These are phyloP conservation scores for Clarireedia homoeocarpa DNA, from an alignment of 2,329 filamentous ascomycete species.

Conservation along the genomic window DNA sequence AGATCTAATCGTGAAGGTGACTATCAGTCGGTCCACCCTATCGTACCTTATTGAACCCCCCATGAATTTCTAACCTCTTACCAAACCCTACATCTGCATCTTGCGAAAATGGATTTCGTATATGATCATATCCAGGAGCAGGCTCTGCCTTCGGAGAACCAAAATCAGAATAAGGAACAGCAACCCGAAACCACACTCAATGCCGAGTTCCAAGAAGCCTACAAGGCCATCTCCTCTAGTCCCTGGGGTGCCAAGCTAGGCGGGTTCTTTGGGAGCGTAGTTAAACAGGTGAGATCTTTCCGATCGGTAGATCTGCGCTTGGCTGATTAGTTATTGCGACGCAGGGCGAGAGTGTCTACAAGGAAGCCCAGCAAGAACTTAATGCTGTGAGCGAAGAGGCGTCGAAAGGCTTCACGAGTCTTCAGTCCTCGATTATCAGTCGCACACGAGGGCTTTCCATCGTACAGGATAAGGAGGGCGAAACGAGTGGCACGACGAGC, in stretches of 20 bases:
- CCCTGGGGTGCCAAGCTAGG: constrained; percentile 87
- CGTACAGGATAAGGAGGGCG: constrained; percentile 29
- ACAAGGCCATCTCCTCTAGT: constrained; percentile 84
- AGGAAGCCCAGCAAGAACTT: constrained; percentile 79
- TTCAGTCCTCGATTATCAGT: constrained; percentile 59
- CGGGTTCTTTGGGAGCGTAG: constrained; percentile 83
- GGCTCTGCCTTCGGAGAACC: constrained; percentile 50
- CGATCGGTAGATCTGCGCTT: neutral
- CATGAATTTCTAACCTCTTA: neutral
- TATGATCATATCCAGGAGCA: constrained; percentile 96
- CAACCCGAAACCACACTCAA: constrained; percentile 56
- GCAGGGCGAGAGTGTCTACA: constrained; percentile 74
- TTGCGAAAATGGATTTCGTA: constrained; percentile 72
- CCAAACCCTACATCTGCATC: neutral
- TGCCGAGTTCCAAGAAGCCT: constrained; percentile 86
- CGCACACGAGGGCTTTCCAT: constrained; percentile 66
- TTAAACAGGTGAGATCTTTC: constrained; percentile 64
- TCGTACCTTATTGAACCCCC: neutral
- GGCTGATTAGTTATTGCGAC: neutral
- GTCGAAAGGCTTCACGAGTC: constrained; percentile 66
- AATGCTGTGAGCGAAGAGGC: constrained; percentile 73
- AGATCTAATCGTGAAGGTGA: too few relatives aligned
- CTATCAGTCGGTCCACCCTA: too few relatives aligned
- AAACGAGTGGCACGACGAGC: constrained; percentile 10
- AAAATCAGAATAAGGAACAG: constrained; percentile 37